Evolutionary conservation across 345 rosid genomes (phyloP).

Genomic region (Cardamine resedifolia): DNA sequence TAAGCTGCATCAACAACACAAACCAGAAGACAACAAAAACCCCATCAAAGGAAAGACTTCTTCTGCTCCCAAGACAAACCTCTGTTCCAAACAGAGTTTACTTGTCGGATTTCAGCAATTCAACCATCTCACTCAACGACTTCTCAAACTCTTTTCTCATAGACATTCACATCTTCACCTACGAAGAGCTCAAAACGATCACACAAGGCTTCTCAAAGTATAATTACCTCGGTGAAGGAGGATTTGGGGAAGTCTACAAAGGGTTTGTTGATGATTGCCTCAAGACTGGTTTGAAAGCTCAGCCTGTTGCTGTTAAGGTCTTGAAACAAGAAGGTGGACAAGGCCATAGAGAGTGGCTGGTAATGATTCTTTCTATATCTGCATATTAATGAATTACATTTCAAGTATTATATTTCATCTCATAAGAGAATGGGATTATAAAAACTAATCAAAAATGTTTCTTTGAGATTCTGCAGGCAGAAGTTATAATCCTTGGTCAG

Average conservation of each 20-base stretch:
- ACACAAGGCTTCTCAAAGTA: constrained; percentile 56
- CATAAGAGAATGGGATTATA: background rate
- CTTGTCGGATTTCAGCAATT: constrained; percentile 40
- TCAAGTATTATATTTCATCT: constrained; percentile 6
- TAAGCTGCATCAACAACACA: constrained; percentile 38
- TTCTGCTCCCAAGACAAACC: constrained; percentile 30
- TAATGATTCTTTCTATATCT: constrained; percentile 28
- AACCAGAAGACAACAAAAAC: constrained; percentile 18
- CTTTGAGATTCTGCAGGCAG: constrained; percentile 50
- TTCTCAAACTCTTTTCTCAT: constrained; percentile 49
- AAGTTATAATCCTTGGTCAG: constrained; percentile 85
- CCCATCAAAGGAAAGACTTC: constrained; percentile 36
- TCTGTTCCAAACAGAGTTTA: constrained; percentile 36
- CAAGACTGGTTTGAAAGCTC: constrained; percentile 58
- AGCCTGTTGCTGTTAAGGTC: constrained; percentile 85
- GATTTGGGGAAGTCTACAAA: constrained; percentile 78
- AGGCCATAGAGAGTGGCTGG: constrained; percentile 93
- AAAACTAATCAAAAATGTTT: background rate
- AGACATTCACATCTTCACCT: constrained; percentile 54
- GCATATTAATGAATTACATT: constrained; percentile 4
- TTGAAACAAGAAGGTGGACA: constrained; percentile 68
- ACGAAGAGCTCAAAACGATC: constrained; percentile 49
- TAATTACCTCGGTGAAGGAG: constrained; percentile 76
- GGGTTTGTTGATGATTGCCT: constrained; percentile 66
- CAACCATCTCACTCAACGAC: constrained; percentile 45